A percentile compares a stretch with the other conserved stretches of the same genome.
phyloP scores from a whole-genome alignment of 1,139 yeast genomes.

The Geotrichum carabidarum region DNA sequence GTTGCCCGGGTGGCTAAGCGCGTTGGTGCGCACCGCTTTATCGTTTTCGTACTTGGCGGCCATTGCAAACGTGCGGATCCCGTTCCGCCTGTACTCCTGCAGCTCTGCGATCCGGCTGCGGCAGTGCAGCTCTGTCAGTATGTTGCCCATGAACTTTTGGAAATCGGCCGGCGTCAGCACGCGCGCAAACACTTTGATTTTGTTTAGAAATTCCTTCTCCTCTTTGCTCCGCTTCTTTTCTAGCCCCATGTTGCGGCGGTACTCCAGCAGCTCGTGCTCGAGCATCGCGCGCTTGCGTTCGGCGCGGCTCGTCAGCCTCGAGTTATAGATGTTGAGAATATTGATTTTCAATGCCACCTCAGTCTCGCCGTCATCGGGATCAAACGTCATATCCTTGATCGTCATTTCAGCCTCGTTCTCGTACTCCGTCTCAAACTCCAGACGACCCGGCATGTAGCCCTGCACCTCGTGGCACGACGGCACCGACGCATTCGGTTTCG shows the following conservation, averaged over 20 bases:
- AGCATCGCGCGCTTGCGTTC: conserved; percentile 82
- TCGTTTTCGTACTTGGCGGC: conserved; percentile 88
- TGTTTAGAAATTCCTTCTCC: conserved; percentile 73
- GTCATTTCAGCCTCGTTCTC: conserved; percentile 95
- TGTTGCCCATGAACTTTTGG: conserved; percentile 63
- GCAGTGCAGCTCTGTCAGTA: conserved; percentile 70
- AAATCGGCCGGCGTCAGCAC: conserved; percentile 78
- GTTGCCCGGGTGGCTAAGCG: conserved; percentile 23
- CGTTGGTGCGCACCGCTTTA: conserved; percentile 46
- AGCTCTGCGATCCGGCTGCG: conserved; percentile 80
- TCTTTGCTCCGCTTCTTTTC: conserved; percentile 85
- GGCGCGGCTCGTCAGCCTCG: conserved; percentile 83
- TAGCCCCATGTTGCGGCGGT: conserved; percentile 66
- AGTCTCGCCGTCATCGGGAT: conserved; percentile 81
- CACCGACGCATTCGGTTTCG: conserved; percentile 64
- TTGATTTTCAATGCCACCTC: conserved; percentile 88
- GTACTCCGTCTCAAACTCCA: conserved; percentile 92
- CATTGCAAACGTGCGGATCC: conserved; percentile 75
- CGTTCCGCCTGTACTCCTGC: conserved; percentile 90
- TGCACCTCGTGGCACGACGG: conserved; percentile 96
- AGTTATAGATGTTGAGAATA: conserved; percentile 73
- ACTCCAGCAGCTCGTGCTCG: conserved; percentile 73
- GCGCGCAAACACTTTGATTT: conserved; percentile 74
- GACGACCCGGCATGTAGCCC: conserved; percentile 97
- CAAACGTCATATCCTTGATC: conserved; percentile 91